Evolutionary conservation across 2,329 filamentous ascomycete species (phyloP), one percentile per base, ranked within the genome.

Genomic region (Pleurostoma richardsiae): DNA sequence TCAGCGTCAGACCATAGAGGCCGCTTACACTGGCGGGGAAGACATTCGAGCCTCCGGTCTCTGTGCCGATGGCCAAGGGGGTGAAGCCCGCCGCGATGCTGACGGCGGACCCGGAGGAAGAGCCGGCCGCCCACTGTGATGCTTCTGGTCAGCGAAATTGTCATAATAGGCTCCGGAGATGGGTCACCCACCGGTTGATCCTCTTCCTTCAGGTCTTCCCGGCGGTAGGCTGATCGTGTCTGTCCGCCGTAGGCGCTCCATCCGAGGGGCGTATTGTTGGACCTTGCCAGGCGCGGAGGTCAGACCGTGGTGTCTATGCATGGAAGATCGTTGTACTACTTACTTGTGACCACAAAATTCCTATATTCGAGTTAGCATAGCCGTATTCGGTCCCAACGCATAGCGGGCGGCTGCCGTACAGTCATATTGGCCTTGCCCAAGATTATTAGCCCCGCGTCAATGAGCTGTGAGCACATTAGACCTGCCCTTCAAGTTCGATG

Each of bases 401-500:
- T 2, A 19, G 19, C 19, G 19, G 19, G 19, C 19, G 19, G 19
- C 19, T 19, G 19, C 42, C 52, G 46, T 43, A 53, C 52, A 6
- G 67, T 69, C 27, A 73, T 51, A 46, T 70, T 72, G 3, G 63
- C 56, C 52, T 71, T 72, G 1, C 64, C 69, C 7, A 72, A 52
- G 10, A 73, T 59, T 31, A 72, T 66, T 40, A 69, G 56, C n/a
- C 69, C 69, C 33, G 60, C 56, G 8, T 61, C 58, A 30, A 63
- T 51, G 4, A 71, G 49, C 30, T 64, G 28, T 11, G 5, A 36
- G n/a, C n/a, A 28, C 11, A 36, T 45, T 6, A 40, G 41, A 5
- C 5, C 39, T 10, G 6, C 6, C 29, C 44, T 11, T 31, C 19
- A 19, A 4, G 6, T n/a, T 28, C n/a, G 10, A 28, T 6, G n/a